Conservation (phyloP, 1,284 basidiomycete genomes). For the Trichosporon sp. region DNA sequence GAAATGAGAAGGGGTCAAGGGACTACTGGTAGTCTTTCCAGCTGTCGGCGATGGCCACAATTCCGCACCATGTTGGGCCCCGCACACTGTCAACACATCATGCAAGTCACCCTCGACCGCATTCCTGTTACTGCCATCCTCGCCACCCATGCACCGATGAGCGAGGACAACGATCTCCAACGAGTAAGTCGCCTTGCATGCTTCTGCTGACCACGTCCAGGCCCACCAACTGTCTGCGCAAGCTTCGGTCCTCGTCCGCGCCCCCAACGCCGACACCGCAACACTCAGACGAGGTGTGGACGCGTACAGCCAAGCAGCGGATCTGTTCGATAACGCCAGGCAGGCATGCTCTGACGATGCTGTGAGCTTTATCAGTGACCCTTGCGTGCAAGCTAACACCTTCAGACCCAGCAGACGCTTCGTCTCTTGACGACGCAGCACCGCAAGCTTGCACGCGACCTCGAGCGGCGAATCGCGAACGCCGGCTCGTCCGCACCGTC, state of each 20-base stretch:
- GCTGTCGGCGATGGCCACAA: neutral
- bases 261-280: conserved; percentile 16
- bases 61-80: conserved; percentile 1
- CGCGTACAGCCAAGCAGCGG: conserved; percentile 37
- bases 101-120: neutral
- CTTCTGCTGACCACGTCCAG: conserved; percentile 20
- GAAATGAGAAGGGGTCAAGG: neutral
- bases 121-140: neutral
- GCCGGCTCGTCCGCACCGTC: neutral
- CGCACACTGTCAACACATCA: conserved; percentile 2
- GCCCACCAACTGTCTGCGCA: conserved; percentile 45
- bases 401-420: conserved; percentile 27
- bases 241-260: conserved; percentile 30
- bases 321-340: conserved; percentile 34
- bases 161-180: conserved; percentile 22
- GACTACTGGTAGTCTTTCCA: neutral
- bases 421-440: conserved; percentile 43
- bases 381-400: neutral
- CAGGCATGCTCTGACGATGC: conserved; percentile 15
- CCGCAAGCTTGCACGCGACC: conserved; percentile 40
- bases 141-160: conserved; percentile 15
- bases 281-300: conserved; percentile 30
- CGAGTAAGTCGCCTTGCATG: conserved; percentile 10
- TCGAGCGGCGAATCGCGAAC: conserved; percentile 36
- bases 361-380: conserved; percentile 5